Evolutionary conservation across 306 rosid species (phyloP), one percentile per base, ranked within the genome.

Genomic region (Malus orientalis): DNA sequence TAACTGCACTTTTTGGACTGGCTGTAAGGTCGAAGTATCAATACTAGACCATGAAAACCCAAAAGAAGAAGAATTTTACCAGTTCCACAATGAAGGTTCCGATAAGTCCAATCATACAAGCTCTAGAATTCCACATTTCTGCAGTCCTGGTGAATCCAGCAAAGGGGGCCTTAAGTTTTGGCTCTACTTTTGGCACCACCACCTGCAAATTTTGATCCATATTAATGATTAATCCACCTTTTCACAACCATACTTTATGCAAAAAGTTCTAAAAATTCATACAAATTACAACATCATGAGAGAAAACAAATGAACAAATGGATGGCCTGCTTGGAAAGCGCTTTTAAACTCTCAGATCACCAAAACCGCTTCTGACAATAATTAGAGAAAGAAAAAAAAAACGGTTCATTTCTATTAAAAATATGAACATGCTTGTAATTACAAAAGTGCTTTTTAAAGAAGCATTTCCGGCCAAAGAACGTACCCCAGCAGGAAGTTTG

Each of bases 81-180:
- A 85, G 72, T 82, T 92, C 99, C 2, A 92, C 87, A 51, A 96
- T 59, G 81, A 96, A 96, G 73, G 69, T 82, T 66, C 98, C 99
- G 71, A 96, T 81, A 32, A 96, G 79, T 55, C 99, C 99, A 65
- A 96, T 92, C 98, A 96, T 95, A 74, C 96, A 87, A 68, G 99
- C 97, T 82, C 99, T 92, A 22, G 99, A 90, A 76, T 95, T 95
- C 99, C 98, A 95, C 77, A 79, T 65, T 82, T 96, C 99, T 63
- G 98, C 99, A 15, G 94, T 87, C 76, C 27, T 91, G 11, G 98
- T 96, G 85, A 96, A 96, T 60, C 99, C 99, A 73, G 85, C 82
- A 86, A 92, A 91, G 10, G 98, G 96, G 69, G 96, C 79, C 44
- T 59, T 61, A 60, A 96, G 87, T 74, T 87, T 86, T 4, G 99